Conservation (phyloP, 352 stramenopile genomes). For the Phytophthora hibernalis region DNA sequence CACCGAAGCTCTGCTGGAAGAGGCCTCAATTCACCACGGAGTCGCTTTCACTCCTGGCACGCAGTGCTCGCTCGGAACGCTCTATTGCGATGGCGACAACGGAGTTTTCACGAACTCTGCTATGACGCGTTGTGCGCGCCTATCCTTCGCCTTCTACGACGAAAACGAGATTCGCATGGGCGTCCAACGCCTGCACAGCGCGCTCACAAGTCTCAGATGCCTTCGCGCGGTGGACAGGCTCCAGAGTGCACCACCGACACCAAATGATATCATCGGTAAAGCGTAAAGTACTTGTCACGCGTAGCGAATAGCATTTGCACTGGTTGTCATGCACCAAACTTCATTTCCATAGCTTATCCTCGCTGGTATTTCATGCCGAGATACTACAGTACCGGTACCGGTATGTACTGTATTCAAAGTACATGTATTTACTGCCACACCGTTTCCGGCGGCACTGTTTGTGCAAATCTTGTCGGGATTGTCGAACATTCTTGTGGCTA, state of each 20-base stretch:
- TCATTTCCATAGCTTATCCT: too few relatives aligned
- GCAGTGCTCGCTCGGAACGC: conserved; percentile 56
- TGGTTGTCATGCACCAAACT: background rate
- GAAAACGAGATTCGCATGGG: conserved; percentile 76
- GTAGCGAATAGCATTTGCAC: conserved; percentile 3
- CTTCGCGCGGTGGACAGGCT: conserved; percentile 9
- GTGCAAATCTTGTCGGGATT: conserved; percentile 30
- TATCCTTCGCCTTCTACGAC: conserved; percentile 88
- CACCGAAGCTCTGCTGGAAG: conserved; percentile 55
- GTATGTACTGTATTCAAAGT: too few relatives aligned
- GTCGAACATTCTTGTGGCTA: conserved; percentile 35
- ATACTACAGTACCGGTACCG: too few relatives aligned
- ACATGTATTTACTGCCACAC: background rate
- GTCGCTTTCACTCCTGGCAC: conserved; percentile 82
- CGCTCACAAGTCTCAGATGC: conserved; percentile 41
- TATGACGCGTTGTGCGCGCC: conserved; percentile 55
- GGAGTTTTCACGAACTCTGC: conserved; percentile 28
- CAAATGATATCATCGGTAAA: conserved; percentile 30
- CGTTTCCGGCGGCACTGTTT: conserved; percentile 19
- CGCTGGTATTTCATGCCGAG: background rate
- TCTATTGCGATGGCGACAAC: conserved; percentile 25
- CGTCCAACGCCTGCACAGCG: conserved; percentile 52
- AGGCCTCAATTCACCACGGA: conserved; percentile 55
- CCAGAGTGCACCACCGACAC: conserved; percentile 1
- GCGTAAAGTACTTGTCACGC: conserved; percentile 22